Evolutionary conservation across 1,139 yeast species (phyloP).

Genomic region (Scheffersomyces lignicola): DNA sequence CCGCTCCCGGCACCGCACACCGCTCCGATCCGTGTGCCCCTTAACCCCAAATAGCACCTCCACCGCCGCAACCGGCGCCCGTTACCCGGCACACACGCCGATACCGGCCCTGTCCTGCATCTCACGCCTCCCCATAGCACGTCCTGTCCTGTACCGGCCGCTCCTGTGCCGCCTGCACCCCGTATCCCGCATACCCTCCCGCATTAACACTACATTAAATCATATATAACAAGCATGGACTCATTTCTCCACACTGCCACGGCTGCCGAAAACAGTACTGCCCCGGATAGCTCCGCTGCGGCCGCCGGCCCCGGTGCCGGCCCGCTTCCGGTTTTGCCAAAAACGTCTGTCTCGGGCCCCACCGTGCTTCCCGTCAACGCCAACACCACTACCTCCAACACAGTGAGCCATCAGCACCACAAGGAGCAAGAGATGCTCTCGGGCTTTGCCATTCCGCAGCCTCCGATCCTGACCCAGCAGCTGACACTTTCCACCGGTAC

Average conservation of each 20-base stretch:
- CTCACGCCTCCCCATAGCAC: too few species aligned
- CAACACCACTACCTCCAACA: conserved; percentile 27
- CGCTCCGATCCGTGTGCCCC: too few species aligned
- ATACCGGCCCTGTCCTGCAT: too few species aligned
- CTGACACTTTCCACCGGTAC: conserved; percentile 22
- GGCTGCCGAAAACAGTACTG: conserved; percentile 3
- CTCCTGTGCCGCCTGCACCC: not conserved
- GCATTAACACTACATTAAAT: conserved; percentile 2
- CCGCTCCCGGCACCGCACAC: too few species aligned
- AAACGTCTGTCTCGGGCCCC: conserved; percentile 1
- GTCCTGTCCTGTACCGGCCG: too few species aligned
- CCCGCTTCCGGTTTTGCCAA: conserved; percentile 5
- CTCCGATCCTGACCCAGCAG: conserved; percentile 42
- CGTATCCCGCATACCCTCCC: not conserved
- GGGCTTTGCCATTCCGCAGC: conserved; percentile 42
- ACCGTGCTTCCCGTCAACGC: conserved; percentile 10
- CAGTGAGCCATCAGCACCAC: conserved; percentile 46
- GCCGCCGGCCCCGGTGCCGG: conserved; percentile 3
- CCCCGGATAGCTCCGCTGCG: conserved; percentile 4
- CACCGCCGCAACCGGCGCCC: too few species aligned
- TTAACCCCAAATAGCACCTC: too few species aligned
- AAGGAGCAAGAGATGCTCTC: conserved; percentile 47
- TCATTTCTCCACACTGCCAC: conserved; percentile 1
- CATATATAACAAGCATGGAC: not conserved
- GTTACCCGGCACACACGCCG: too few species aligned